A percentile compares a stretch with the other conserved stretches of the same genome.
Evolutionary conservation across 441 rosid genomes (phyloP).

Genomic region (Erodium trifolium): DNA sequence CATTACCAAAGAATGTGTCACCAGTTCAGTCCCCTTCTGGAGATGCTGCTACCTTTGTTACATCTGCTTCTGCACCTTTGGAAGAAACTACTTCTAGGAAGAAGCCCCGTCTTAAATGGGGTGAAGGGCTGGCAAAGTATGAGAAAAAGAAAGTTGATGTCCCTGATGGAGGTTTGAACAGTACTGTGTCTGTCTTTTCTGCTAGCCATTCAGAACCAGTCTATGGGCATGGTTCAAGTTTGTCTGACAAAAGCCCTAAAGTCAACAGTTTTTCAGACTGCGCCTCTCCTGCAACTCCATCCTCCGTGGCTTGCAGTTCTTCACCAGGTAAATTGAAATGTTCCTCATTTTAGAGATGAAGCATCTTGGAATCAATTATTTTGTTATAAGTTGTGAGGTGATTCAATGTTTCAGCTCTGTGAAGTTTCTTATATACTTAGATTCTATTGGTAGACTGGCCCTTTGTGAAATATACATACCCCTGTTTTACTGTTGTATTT

Average conservation of each 20-base stretch:
- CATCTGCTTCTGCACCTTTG: slow-evolving; percentile 34
- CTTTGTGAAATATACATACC: no score
- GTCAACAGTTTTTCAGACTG: slow-evolving; percentile 46
- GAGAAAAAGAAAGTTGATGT: slow-evolving; percentile 89
- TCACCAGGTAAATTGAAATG: slow-evolving; percentile 54
- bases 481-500: no score
- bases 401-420: no score
- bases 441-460: no score
- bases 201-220: slow-evolving; percentile 33
- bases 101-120: slow-evolving; percentile 95
- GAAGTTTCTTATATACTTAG: no score
- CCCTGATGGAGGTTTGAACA: slow-evolving; percentile 38
- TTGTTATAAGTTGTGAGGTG: no score
- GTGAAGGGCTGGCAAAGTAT: slow-evolving; percentile 93
- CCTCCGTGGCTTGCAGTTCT: slow-evolving; percentile 87
- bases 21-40: slow-evolving; percentile 53
- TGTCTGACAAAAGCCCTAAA: slow-evolving; percentile 63
- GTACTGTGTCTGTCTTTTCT: slow-evolving; percentile 33
- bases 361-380: neutral
- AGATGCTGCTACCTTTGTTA: slow-evolving; percentile 48
- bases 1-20: slow-evolving; percentile 37
- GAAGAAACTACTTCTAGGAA: slow-evolving; percentile 67
- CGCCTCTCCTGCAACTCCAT: slow-evolving; percentile 88
- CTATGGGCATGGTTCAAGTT: slow-evolving; percentile 36
- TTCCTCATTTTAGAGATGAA: neutral